Base-by-base conservation (phyloP, 352 stramenopile species). In the Phytophthora hibernalis region DNA sequence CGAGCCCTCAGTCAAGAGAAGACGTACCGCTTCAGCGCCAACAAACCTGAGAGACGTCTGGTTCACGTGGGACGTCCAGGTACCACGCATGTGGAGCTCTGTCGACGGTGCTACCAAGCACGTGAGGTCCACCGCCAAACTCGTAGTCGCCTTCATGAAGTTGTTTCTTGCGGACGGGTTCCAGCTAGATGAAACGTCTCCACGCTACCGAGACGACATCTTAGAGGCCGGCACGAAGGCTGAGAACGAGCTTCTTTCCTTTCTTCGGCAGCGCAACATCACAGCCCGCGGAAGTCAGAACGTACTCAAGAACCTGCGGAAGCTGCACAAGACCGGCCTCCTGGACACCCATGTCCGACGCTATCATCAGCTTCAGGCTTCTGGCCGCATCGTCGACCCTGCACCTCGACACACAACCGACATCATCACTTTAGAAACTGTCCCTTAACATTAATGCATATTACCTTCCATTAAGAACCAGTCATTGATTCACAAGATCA, bases 231-330 rank as follows among this genome's bases (percentile, higher is more conserved):
- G 24, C 5, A 28, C 24, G 3, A 28, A 28, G 3, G 24, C 24
- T 2, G 24, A 28, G 24, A 28, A 2, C 2, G 3, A 28, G 24
- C 5, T 28, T 2, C 24, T 5, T 2, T 28, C 5, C 3, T 28
- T 20, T n/a, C 35, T 79, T 8, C 20, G 43, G 12, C 9, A 42
- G 2, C 26, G 3, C 11, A 28, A 28, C 0, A 51, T 42, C 30
- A 33, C 7, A 16, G 40, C 42, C 3, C 49, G 40, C 11, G n/a
- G n/a, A n/a, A n/a, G n/a, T n/a, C n/a, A n/a, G n/a, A n/a, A 59
- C 30, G 50, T 54, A 10, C 13, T 67, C 5, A 65, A 59, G 58
- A 54, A 35, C 35, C 53, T 65, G 47, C 47, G 57, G 11, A 56
- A 53, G 11, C 48, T 53, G 2, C 26, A 57, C 37, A 57, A 54